Conservation (phyloP, 1,139 yeast genomes). For the Candida tropicalis region DNA sequence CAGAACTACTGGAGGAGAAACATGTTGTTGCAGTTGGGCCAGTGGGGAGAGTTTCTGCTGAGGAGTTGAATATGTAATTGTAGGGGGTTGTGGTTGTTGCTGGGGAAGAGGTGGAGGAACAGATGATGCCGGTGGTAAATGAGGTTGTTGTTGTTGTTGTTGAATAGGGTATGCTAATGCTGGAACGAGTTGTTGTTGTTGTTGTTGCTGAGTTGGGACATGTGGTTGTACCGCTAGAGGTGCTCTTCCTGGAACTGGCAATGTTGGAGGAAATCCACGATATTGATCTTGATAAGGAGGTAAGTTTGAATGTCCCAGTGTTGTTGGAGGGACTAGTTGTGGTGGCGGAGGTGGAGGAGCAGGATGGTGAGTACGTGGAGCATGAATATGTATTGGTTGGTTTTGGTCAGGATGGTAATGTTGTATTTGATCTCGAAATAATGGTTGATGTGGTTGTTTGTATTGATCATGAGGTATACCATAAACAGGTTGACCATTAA, state of each 20-base stretch:
- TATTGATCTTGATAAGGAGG: slow-evolving; percentile 2
- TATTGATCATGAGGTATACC: not conserved
- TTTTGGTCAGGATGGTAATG: not conserved
- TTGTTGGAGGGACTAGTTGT: not conserved
- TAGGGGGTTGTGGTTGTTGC: too few species aligned
- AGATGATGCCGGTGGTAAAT: not conserved
- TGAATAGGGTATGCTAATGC: not conserved
- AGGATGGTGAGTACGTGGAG: too few species aligned
- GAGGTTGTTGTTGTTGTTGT: not conserved
- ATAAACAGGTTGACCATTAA: not conserved
- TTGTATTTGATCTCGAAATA: not conserved
- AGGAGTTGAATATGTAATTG: too few species aligned
- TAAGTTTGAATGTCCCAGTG: too few species aligned
- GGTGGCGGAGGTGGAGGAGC: too few species aligned
- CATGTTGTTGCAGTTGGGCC: too few species aligned
- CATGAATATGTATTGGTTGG: not conserved
- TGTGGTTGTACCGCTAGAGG: slow-evolving; percentile 2
- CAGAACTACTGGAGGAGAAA: not conserved
- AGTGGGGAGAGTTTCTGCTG: too few species aligned
- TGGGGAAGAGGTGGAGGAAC: not conserved
- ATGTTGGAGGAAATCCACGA: not conserved
- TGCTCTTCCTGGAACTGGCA: not conserved
- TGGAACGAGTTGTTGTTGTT: not conserved
- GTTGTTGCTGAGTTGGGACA: not conserved
- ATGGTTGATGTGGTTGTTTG: not conserved